Evolutionary conservation across 2,329 filamentous ascomycete species (phyloP), one percentile per base, ranked within the genome.

Genomic region (Pseudogymnoascus sp.): DNA sequence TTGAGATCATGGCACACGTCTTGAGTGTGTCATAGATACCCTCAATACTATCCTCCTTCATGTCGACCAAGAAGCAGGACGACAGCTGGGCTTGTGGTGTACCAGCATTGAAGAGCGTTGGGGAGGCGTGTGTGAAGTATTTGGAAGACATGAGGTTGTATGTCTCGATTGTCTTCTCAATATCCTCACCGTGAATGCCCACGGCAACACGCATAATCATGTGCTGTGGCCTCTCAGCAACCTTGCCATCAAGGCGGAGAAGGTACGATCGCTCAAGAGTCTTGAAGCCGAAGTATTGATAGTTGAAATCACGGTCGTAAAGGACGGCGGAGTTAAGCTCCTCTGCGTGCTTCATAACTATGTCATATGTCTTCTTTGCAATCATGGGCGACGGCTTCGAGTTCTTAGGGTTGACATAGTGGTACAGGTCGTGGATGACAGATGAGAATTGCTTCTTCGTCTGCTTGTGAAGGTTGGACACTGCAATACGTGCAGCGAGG

Each of bases 231-330:
- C 94, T 87, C 81, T 99, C 94, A 61, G 92, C 93, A 74, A 97
- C 91, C 80, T 97, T 96, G 75, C 92, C 92, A 72, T 97, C 85
- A 69, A 97, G 89, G 75, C 95, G 92, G 69, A 99, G 87, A 61
- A 99, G 88, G 74, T 99, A 99, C 73, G 94, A 99, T 65, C 94
- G 88, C 82, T 99, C 94, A 40, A 99, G 82, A 6, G 94, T 99
- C 85, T 99, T 99, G 87, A 99, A 99, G 68, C 94, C 94, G 73
- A 99, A 99, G 81, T 96, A 99, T 81, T 99, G 94, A 82, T 99
- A 99, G 84, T 97, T 97, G 84, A 99, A 99, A 76, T 99, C 94
- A 70, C 94, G 90, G 80, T 99, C 94, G 73, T 97, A 99, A 72
- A 99, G 93, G 75, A 99, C 97, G 72, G 94, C 94, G 47, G 93